Evolutionary conservation across 176 grass and related monocot genomes (phyloP).

Genomic region (Juncus inflexus): DNA sequence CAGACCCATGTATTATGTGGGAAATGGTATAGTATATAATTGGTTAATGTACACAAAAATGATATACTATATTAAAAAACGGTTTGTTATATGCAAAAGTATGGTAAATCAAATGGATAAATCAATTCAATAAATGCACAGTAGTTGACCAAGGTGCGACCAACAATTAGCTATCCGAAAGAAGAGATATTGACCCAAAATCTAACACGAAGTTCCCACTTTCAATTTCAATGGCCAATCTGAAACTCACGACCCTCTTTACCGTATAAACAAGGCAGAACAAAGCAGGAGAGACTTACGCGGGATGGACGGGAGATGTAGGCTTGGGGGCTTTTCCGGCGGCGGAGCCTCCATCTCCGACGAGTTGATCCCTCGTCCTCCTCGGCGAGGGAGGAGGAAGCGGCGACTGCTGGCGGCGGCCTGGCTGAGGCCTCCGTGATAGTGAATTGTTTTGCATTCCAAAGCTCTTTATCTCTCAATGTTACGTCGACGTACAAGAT

Average conservation of each 20-base stretch:
- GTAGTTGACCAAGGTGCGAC: not conserved
- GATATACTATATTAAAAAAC: too few species aligned
- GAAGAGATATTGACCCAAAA: too few species aligned
- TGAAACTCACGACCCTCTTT: not conserved
- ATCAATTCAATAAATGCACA: not conserved
- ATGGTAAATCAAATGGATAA: too few species aligned
- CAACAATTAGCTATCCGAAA: too few species aligned
- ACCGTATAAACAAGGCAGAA: not conserved
- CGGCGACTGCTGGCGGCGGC: slow-evolving; percentile 9
- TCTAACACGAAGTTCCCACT: not conserved
- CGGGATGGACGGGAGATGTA: slow-evolving; percentile 16
- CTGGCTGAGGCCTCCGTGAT: not conserved
- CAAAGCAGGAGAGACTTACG: slow-evolving; percentile 12
- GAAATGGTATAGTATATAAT: too few species aligned
- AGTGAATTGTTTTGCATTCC: slow-evolving; percentile 7
- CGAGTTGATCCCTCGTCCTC: slow-evolving; percentile 8
- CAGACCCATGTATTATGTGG: too few species aligned
- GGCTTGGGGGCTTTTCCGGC: slow-evolving; percentile 26
- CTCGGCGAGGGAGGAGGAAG: slow-evolving; percentile 10
- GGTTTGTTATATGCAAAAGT: too few species aligned
- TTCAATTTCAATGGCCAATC: not conserved
- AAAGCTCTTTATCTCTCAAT: not conserved
- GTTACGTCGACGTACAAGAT: slow-evolving; percentile 1
- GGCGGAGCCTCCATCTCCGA: not conserved
- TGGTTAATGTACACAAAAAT: too few species aligned